Conservation (phyloP, 75 land plant species). For the Picea sitchensis region DNA sequence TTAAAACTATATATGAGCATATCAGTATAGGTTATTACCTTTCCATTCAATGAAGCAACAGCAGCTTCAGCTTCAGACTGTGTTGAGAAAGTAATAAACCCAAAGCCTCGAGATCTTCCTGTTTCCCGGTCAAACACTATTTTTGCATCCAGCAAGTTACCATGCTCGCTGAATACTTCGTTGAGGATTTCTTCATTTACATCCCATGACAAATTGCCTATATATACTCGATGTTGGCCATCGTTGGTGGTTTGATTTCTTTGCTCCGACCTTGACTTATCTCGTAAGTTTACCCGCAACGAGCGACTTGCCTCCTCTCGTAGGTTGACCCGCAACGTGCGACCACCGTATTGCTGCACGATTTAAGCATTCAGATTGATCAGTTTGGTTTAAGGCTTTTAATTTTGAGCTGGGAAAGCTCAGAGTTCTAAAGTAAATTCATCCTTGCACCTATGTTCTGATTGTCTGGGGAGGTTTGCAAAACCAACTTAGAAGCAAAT, state of each 20-base stretch:
- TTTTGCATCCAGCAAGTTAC: slow-evolving; percentile 57
- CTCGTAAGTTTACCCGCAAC: slow-evolving; percentile 75
- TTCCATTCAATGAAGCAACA: slow-evolving; percentile 58
- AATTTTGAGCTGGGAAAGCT: no score
- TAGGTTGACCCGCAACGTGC: slow-evolving; percentile 74
- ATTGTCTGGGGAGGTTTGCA: no score
- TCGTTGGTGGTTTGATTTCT: slow-evolving; percentile 26
- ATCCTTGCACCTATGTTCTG: no score
- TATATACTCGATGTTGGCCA: slow-evolving; percentile 58
- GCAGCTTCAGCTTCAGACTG: slow-evolving; percentile 67
- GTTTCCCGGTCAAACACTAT: slow-evolving; percentile 89
- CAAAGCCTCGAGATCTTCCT: slow-evolving; percentile 90
- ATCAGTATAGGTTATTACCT: slow-evolving; percentile 25
- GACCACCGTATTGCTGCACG: slow-evolving; percentile 58
- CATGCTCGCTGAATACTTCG: slow-evolving; percentile 43
- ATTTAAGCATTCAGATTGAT: background rate
- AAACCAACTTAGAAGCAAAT: no score
- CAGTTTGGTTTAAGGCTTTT: background rate
- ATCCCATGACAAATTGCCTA: slow-evolving; percentile 72
- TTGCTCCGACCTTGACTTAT: slow-evolving; percentile 49
- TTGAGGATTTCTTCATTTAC: slow-evolving; percentile 63
- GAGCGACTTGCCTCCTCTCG: slow-evolving; percentile 58
- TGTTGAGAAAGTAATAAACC: slow-evolving; percentile 71
- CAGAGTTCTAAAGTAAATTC: no score
- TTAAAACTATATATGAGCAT: background rate